Percentiles rank a stretch among this genome's conserved stretches.
These are phyloP conservation scores for Coemansia asiatica DNA, from an alignment of 192 early-diverging fungal species.

Conservation along the genomic window DNA sequence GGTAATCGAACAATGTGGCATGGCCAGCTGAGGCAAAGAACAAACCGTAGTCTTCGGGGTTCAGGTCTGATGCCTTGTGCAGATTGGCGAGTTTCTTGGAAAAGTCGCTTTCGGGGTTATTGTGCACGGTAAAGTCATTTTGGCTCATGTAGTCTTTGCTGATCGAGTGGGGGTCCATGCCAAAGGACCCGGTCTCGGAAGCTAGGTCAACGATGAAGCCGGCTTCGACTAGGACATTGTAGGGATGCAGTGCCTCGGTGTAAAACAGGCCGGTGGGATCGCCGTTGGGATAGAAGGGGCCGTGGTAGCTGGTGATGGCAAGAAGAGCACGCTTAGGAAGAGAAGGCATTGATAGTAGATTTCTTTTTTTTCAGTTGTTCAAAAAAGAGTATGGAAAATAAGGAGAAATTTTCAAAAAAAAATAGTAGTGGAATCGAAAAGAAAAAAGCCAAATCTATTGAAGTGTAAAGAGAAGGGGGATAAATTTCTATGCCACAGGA, in stretches of 20 bases:
- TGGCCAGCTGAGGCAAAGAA: constrained; percentile 61
- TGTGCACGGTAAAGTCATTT: constrained; percentile 34
- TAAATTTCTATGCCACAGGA: no score
- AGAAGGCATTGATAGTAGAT: constrained; percentile 21
- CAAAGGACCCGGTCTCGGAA: constrained; percentile 57
- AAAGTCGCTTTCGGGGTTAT: constrained; percentile 46
- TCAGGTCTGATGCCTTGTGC: constrained; percentile 52
- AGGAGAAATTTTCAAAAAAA: no score
- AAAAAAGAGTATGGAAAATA: not conserved
- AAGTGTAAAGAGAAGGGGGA: no score
- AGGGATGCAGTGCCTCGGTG: constrained; percentile 59
- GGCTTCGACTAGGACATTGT: constrained; percentile 37
- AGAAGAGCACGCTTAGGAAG: constrained; percentile 56
- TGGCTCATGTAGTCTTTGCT: constrained; percentile 44
- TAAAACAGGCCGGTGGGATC: constrained; percentile 58
- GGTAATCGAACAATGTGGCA: constrained; percentile 58
- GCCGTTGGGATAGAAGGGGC: constrained; percentile 58
- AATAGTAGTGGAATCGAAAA: no score
- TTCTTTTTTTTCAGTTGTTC: not conserved
- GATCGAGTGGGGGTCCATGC: constrained; percentile 57
- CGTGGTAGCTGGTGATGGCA: constrained; percentile 56
- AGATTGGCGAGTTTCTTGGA: constrained; percentile 43
- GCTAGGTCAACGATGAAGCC: constrained; percentile 59
- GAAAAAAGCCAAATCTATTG: no score
- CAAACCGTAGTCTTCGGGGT: constrained; percentile 53